A percentile compares a stretch with the other conserved stretches of the same genome.
phyloP scores from a whole-genome alignment of 2,329 filamentous ascomycete genomes.

The Microsporum canis region DNA sequence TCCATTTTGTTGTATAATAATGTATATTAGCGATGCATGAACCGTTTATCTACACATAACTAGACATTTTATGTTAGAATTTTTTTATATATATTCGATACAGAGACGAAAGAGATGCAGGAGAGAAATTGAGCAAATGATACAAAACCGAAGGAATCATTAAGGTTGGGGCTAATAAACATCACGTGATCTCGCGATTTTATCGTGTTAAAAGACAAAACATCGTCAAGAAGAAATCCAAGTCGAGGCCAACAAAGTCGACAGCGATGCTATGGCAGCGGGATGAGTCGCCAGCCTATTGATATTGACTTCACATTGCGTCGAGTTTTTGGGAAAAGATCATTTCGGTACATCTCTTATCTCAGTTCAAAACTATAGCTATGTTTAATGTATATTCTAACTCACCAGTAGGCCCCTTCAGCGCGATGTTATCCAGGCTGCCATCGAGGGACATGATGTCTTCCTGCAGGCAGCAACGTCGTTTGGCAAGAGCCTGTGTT shows the following conservation, averaged over 20 bases:
- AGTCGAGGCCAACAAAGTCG: background rate
- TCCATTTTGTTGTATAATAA: background rate
- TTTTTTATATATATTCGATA: too few species aligned
- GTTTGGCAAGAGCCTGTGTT: slow-evolving; percentile 93
- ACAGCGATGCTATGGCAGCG: slow-evolving; percentile 7
- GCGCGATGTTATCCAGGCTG: slow-evolving; percentile 74
- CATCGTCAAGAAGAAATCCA: background rate
- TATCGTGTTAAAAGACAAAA: background rate
- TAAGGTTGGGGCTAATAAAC: background rate
- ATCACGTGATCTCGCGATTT: background rate
- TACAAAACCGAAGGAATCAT: too few species aligned
- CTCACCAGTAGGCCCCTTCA: slow-evolving; percentile 55
- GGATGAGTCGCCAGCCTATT: slow-evolving; percentile 23
- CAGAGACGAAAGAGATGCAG: too few species aligned
- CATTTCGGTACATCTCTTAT: slow-evolving; percentile 51
- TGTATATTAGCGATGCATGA: background rate
- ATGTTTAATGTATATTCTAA: background rate
- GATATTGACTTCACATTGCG: slow-evolving; percentile 66
- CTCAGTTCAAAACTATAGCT: background rate
- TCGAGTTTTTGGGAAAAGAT: slow-evolving; percentile 59
- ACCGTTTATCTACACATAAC: background rate
- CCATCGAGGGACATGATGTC: slow-evolving; percentile 74
- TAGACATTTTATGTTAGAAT: too few species aligned
- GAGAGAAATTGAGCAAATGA: too few species aligned
- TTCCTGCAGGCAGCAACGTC: slow-evolving; percentile 68